Base-by-base conservation (phyloP, 192 early-diverging fungal species). In the Jimgerdemannia flammicorona region DNA sequence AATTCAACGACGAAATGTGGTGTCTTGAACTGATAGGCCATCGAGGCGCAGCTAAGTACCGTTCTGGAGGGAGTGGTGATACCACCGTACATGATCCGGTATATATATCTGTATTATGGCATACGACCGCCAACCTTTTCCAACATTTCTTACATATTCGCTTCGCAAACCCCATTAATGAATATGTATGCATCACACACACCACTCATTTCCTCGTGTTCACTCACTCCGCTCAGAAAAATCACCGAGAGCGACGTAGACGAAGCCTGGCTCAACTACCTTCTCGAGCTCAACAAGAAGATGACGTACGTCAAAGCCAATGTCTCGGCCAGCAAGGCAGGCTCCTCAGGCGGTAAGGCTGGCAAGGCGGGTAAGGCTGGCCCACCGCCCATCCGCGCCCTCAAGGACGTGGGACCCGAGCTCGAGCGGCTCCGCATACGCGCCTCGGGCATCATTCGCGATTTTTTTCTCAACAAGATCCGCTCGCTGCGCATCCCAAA, bases 201-300 rank as follows among this genome's bases (percentile, higher is more conserved):
- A 29, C 29, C 29, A 29, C 29, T 29, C 29, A 29, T 29, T 29
- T 29, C 29, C 29, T 29, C 29, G 29, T 29, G 1, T 29, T 29
- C 29, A 29, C 29, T 29, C 29, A 29, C 29, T 29, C 70, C 87
- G 3, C 85, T 85, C 73, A 85, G 91, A 42, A 94, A 91, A 79
- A 97, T 99, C 77, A 94, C 90, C 72, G 94, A 98, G 77, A 93
- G 91, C 14, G 96, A 98, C 65, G 90, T 98, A 65, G 95, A 98
- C 78, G 96, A 97, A 70, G 85, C 90, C 66, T 99, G 96, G 89
- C 75, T 97, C 29, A 84, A 88, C 42, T 93, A 94, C 67, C 75
- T 98, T 71, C 78, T 88, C 7, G 95, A 95, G n/a, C 86, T 99
- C 44, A 94, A 96, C 80, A 90, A 91, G 72, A 95, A 95, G 74